Evolutionary conservation across 1,284 basidiomycete species (phyloP), one percentile per base, ranked within the genome.

Genomic region (Apiotrichum mycotoxinovorans): DNA sequence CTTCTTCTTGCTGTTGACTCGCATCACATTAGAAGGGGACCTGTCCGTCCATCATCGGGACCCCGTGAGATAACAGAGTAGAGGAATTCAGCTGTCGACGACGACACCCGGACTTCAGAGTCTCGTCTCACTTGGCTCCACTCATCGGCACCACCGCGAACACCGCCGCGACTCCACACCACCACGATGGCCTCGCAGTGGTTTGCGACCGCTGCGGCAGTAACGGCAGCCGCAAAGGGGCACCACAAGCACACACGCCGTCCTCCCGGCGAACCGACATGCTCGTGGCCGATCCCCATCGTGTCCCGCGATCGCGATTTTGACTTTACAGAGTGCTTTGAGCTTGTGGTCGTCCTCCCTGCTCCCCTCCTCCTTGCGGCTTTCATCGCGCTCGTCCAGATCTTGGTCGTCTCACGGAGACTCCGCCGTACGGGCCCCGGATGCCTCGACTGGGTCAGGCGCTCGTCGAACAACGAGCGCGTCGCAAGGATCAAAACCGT

Each of bases 251-350:
- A 30, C n/a, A 22, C 41, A 3, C 30, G 27, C 40, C n/a, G 37
- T 10, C 34, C 35, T 4, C 52, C 52, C 2, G 60, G 58, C 20
- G 50, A 44, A 27, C 56, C 52, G 17, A 38, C 38, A 26, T 75
- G 73, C 56, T 41, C 56, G 0, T 76, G 71, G 70, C 74, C 74
- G 0, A 58, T 69, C 27, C 47, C 59, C 20, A 59, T 72, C 47
- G 48, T 73, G 42, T 91, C 89, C 10, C 72, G 66, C 9, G 62
- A 77, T 0, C 83, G 89, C 55, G 79, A 83, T 26, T 89, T 92
- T 68, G 92, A 96, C 75, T 70, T 88, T 15, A 88, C 91, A 1
- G 83, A 84, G 9, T 97, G 93, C 75, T 91, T 89, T 66, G 88
- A 94, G 69, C 85, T 88, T 62, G 85, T 83, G 33, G 69, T 86